phyloP scores from a whole-genome alignment of 306 rosid genomes.

The Echinosophora koreensis region DNA sequence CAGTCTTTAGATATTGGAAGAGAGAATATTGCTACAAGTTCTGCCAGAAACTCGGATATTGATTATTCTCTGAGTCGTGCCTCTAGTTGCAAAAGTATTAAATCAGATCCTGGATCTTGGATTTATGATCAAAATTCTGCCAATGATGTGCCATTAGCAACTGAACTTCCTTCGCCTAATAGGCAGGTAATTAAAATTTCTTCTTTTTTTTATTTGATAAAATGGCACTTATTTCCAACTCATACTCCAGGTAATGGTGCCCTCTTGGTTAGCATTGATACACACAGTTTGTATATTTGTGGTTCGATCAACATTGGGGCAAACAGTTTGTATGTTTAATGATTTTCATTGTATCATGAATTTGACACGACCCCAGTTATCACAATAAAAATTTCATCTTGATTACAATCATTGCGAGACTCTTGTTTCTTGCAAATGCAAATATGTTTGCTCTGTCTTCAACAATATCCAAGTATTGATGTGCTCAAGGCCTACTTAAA shows the following conservation, averaged over 20 bases:
- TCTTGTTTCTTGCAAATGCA: constrained; percentile 29
- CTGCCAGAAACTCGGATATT: constrained; percentile 57
- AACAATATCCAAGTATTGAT: not conserved
- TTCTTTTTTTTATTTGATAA: constrained; percentile 42
- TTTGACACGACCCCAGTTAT: not conserved
- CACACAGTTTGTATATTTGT: not conserved
- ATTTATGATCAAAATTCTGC: constrained; percentile 57
- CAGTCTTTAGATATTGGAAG: constrained; percentile 67
- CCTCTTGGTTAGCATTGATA: constrained; percentile 8
- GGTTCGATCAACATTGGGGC: not conserved
- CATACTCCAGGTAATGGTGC: constrained; percentile 23
- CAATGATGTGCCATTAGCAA: constrained; percentile 42
- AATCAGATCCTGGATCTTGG: constrained; percentile 61
- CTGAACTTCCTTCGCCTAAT: constrained; percentile 55
- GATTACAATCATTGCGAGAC: constrained; percentile 15
- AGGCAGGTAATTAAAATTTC: constrained; percentile 65
- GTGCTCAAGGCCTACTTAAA: not conserved
- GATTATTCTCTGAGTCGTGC: constrained; percentile 52
- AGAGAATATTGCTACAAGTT: constrained; percentile 48
- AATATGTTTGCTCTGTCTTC: constrained; percentile 16
- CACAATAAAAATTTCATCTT: constrained; percentile 21
- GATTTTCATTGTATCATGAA: constrained; percentile 16
- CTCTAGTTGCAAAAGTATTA: constrained; percentile 65
- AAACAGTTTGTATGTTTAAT: not conserved
- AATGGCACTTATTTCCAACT: constrained; percentile 12